These are phyloP conservation scores for Globisporangium barbulae DNA, from an alignment of 352 stramenopile genomes.

Conservation along the genomic window DNA sequence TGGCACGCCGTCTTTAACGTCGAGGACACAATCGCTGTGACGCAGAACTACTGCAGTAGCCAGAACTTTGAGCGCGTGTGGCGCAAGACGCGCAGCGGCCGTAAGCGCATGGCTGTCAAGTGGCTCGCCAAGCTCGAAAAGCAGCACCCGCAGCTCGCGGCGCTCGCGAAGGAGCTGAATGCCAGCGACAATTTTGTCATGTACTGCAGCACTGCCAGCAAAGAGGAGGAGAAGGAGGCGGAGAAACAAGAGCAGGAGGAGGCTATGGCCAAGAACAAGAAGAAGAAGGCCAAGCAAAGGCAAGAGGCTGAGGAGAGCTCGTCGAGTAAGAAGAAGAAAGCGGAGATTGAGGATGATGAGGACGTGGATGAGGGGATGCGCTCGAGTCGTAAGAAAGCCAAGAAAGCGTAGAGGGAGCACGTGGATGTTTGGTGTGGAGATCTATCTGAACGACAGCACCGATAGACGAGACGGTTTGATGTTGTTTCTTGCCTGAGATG, in stretches of 20 bases:
- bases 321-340: slow-evolving; percentile 31
- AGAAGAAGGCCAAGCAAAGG: slow-evolving; percentile 24
- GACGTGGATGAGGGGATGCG: background rate
- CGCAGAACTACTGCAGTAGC: slow-evolving; percentile 92
- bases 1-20: slow-evolving; percentile 94
- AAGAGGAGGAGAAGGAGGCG: slow-evolving; percentile 8
- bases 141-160: slow-evolving; percentile 80
- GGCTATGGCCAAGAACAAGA: slow-evolving; percentile 18
- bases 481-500: too few species aligned
- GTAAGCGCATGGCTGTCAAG: slow-evolving; percentile 95
- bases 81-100: slow-evolving; percentile 86
- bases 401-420: slow-evolving; percentile 18
- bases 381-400: slow-evolving; percentile 24
- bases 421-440: slow-evolving; percentile 4
- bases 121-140: slow-evolving; percentile 87
- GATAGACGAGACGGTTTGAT: too few species aligned
- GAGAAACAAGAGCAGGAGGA: background rate
- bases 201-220: slow-evolving; percentile 31
- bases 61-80: slow-evolving; percentile 87
- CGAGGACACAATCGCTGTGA: slow-evolving; percentile 90
- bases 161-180: slow-evolving; percentile 82
- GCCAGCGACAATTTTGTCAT: slow-evolving; percentile 88
- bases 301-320: slow-evolving; percentile 9
- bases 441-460: too few species aligned
- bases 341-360: slow-evolving; percentile 3